Base-by-base conservation (phyloP, 1,284 basidiomycete genomes). In the Clitocybe nebularis region DNA sequence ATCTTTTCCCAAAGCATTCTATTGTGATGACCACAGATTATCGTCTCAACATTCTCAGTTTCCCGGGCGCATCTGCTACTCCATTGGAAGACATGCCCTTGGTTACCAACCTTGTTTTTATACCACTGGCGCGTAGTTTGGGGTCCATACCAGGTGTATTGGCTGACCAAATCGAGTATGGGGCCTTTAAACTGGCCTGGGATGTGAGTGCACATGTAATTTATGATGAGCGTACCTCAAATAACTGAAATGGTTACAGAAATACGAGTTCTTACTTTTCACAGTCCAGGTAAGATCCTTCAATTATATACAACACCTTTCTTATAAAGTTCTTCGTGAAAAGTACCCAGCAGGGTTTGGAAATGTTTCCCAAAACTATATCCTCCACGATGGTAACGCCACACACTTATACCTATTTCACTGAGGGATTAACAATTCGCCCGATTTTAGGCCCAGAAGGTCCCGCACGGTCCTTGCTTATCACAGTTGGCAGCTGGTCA, bases 1-100 rank as follows among this genome's bases (percentile, higher is more conserved):
- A 70, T 51, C 48, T 81, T 8, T 79, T 86, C 56, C 81, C 84
- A 2, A 69, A 74, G 4, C 70, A 84, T 51, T 77, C 79, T 17
- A 51, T 87, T 20, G 70, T 84, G 3, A 62, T 75, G 46, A 74
- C 79, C 2, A 56, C 62, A 11, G 77, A 80, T 47, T 60, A 48
- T 40, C 57, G 61, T 21, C 54, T 79, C 47, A 65, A 73, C 48
- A 48, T 84, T 32, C 59, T 83, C 6, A 58, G 58, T 7, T 75
- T 77, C 48, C 83, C 84, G 24, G 74, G 61, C 13, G 69, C 72
- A 7, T 44, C 58, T 21, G 58, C 69, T 4, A 60, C 69, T 30
- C 74, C 79, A 2, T 37, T 81, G 10, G 66, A 74, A 10, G 63
- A 73, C 22, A 60, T 67, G 0, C 74, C 77, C 9, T 55, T 77